These are phyloP conservation scores for Knoxia roxburghii DNA, from an alignment of 257 asterid species.

Conservation along the genomic window DNA sequence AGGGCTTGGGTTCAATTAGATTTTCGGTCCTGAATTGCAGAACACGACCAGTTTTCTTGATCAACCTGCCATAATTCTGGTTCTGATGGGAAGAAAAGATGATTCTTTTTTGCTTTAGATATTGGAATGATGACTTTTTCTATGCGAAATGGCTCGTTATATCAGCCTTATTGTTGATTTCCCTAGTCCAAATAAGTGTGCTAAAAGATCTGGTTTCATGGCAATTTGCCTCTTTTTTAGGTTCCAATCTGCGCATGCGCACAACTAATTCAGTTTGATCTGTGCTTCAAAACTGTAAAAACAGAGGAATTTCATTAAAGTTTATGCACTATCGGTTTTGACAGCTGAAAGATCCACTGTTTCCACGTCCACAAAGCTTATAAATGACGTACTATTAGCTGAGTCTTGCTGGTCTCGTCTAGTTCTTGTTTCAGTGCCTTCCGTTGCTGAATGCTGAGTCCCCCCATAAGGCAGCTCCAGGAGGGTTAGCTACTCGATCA, in stretches of 20 bases:
- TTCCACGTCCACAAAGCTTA: not conserved
- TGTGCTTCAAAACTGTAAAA: not conserved
- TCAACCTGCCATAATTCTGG: not conserved
- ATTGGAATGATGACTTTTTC: no score
- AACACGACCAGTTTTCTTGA: no score
- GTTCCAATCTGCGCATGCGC: no score
- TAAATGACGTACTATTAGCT: no score
- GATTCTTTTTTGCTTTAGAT: no score
- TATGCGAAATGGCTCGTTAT: no score
- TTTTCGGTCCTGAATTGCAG: not conserved
- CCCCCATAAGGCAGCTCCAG: no score
- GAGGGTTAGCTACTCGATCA: not conserved
- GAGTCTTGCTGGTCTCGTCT: not conserved
- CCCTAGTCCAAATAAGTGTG: no score
- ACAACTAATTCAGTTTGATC: no score
- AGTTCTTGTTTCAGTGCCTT: not conserved
- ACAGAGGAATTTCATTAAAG: not conserved
- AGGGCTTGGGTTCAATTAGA: not conserved
- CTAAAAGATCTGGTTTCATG: not conserved
- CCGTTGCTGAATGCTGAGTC: not conserved
- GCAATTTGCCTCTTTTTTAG: not conserved
- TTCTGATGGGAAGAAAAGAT: not conserved
- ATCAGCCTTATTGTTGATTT: no score
- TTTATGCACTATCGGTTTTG: not conserved
- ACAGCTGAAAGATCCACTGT: no score